Evolutionary conservation across 2,329 filamentous ascomycete species (phyloP).

Genomic region (Balansia obtecta): DNA sequence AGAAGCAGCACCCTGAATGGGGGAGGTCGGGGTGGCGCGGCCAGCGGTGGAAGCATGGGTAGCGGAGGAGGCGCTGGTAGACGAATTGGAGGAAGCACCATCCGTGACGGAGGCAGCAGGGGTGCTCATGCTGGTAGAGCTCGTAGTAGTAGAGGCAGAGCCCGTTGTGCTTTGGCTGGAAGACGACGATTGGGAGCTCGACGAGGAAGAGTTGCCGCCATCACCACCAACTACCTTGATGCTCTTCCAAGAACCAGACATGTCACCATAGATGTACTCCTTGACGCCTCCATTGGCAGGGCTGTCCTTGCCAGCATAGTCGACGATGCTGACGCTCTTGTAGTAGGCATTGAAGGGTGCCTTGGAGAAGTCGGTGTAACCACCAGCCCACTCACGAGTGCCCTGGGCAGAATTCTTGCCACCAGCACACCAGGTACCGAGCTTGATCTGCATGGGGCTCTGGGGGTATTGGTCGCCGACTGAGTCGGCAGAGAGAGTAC

Average conservation of each 20-base stretch:
- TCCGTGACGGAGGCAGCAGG: conserved; percentile 8
- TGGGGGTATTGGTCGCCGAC: conserved; percentile 51
- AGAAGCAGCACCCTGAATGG: conserved; percentile 15
- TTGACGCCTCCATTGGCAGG: conserved; percentile 22
- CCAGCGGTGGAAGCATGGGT: no score
- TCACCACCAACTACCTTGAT: conserved; percentile 58
- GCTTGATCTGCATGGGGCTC: conserved; percentile 59
- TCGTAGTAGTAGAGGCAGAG: not conserved
- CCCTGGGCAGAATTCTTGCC: conserved; percentile 47
- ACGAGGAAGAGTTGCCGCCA: conserved; percentile 50
- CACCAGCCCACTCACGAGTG: conserved; percentile 61
- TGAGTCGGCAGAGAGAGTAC: conserved; percentile 47
- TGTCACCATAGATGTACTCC: conserved; percentile 29
- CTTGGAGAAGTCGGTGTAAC: conserved; percentile 32
- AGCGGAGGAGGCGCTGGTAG: no score
- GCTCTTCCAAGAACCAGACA: conserved; percentile 28
- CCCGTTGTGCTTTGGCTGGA: conserved; percentile 32
- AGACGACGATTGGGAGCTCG: conserved; percentile 27
- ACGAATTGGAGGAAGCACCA: conserved; percentile 3
- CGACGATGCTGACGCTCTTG: conserved; percentile 30
- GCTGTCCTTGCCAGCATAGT: conserved; percentile 28
- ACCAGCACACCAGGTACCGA: conserved; percentile 56
- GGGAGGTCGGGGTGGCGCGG: conserved; percentile 4
- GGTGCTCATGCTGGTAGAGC: conserved; percentile 10
- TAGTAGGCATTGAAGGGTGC: conserved; percentile 32